Conservation (phyloP, 345 rosid species). For the Eutrema heterophyllum region DNA sequence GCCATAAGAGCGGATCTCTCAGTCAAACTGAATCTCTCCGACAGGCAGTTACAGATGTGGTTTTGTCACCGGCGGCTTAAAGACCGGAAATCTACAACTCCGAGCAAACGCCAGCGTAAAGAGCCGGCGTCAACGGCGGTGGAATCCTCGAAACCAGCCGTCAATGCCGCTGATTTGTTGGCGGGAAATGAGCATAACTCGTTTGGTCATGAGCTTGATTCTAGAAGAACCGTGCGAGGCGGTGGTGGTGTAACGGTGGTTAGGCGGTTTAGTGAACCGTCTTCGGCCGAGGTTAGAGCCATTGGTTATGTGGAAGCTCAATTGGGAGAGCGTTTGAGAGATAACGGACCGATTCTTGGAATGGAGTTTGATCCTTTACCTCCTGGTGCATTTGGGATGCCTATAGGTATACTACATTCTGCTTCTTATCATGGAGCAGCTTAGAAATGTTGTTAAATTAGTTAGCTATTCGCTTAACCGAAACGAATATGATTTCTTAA, state of each 20-base stretch:
- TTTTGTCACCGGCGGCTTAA: slow-evolving; percentile 89
- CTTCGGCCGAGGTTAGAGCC: slow-evolving; percentile 52
- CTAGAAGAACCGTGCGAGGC: slow-evolving; percentile 37
- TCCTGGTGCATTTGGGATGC: slow-evolving; percentile 94
- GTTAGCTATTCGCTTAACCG: not conserved
- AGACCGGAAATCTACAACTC: slow-evolving; percentile 60
- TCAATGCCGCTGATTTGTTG: slow-evolving; percentile 33
- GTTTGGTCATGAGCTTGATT: slow-evolving; percentile 35
- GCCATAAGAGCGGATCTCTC: slow-evolving; percentile 67
- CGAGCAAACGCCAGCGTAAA: slow-evolving; percentile 46
- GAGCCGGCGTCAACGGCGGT: slow-evolving; percentile 32
- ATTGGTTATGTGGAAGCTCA: slow-evolving; percentile 73
- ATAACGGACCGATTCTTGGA: slow-evolving; percentile 83
- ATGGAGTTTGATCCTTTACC: slow-evolving; percentile 95
- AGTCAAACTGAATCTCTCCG: slow-evolving; percentile 66
- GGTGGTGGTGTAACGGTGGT: slow-evolving; percentile 38
- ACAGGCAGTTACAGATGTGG: slow-evolving; percentile 97
- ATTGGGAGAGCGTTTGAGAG: slow-evolving; percentile 77
- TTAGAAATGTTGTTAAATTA: not conserved
- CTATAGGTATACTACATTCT: slow-evolving; percentile 48
- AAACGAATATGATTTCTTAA: not conserved
- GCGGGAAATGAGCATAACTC: slow-evolving; percentile 35
- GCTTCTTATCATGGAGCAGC: not conserved
- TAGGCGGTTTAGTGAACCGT: slow-evolving; percentile 56
- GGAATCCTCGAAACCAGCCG: not conserved